Conservation (phyloP, 768 basidiomycete genomes). For the Phaeolepiota aurea region DNA sequence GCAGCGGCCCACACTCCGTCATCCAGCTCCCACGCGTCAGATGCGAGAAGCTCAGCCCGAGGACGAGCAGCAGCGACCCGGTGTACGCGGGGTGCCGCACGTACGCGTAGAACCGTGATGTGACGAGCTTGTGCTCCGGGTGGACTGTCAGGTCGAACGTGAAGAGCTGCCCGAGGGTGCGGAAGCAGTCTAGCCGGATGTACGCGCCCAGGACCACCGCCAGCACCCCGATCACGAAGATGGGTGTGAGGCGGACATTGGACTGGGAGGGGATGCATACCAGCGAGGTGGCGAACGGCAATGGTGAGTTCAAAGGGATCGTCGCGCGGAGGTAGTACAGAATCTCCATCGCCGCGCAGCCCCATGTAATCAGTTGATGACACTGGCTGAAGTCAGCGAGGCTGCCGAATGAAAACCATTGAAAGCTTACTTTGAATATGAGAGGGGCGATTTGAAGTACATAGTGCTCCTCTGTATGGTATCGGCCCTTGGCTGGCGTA, state of each 20-base stretch:
- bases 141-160: slow-evolving; percentile 53
- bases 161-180: slow-evolving; percentile 43
- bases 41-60: slow-evolving; percentile 36
- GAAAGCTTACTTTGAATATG: slow-evolving; percentile 38
- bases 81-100: slow-evolving; percentile 52
- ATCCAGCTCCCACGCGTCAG: slow-evolving; percentile 39
- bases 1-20: slow-evolving; percentile 31
- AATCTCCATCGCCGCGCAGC: slow-evolving; percentile 42
- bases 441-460: slow-evolving; percentile 48
- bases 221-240: slow-evolving; percentile 37
- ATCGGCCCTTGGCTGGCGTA: slow-evolving; percentile 38
- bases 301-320: slow-evolving; percentile 21
- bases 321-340: slow-evolving; percentile 27
- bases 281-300: slow-evolving; percentile 20
- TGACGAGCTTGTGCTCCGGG: slow-evolving; percentile 42
- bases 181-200: slow-evolving; percentile 47
- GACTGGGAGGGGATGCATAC: slow-evolving; percentile 21
- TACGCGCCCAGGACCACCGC: slow-evolving; percentile 33
- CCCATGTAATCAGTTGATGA: slow-evolving; percentile 41
- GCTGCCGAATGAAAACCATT: not conserved
- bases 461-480: slow-evolving; percentile 43
- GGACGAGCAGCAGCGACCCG: slow-evolving; percentile 41
- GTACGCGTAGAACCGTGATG: slow-evolving; percentile 37
- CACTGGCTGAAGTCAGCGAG: slow-evolving; percentile 21
- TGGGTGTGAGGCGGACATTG: slow-evolving; percentile 25